phyloP scores from a whole-genome alignment of 805 yeast species.

The Blastobotrys parvus region DNA sequence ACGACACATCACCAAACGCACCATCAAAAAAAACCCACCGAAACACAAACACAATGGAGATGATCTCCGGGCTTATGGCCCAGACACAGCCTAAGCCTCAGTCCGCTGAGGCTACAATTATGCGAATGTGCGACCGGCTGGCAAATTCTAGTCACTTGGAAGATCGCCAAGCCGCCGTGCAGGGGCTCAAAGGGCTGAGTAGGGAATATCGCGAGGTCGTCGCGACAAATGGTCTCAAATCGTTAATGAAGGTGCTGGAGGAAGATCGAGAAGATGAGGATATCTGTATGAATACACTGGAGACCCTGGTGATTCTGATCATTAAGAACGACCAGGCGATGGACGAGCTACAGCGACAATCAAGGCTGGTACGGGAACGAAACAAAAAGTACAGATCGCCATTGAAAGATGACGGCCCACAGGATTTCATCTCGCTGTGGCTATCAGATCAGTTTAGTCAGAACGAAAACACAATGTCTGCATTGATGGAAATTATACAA shows the following conservation, averaged over 20 bases:
- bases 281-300: conserved; percentile 70
- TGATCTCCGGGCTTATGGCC: conserved; percentile 32
- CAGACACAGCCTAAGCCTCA: conserved; percentile 43
- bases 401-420: conserved; percentile 35
- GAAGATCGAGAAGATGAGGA: conserved; percentile 64
- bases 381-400: conserved; percentile 24
- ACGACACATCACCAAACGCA: neutral
- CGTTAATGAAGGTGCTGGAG: conserved; percentile 55
- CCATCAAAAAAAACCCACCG: neutral
- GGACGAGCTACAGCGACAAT: conserved; percentile 16
- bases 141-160: conserved; percentile 71
- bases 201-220: conserved; percentile 86
- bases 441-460: conserved; percentile 86
- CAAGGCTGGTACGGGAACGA: conserved; percentile 40
- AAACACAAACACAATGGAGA: conserved; percentile 13
- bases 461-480: conserved; percentile 37
- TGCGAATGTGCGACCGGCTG: conserved; percentile 80
- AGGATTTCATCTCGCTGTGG: conserved; percentile 89
- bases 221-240: conserved; percentile 75
- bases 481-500: conserved; percentile 42
- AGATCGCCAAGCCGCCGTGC: conserved; percentile 85
- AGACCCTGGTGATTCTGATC: conserved; percentile 75
- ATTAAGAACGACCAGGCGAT: conserved; percentile 48
- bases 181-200: conserved; percentile 81
- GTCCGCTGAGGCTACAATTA: conserved; percentile 73